Conservation (phyloP, 495 filamentous ascomycete species). For the Xylaria intraflava region DNA sequence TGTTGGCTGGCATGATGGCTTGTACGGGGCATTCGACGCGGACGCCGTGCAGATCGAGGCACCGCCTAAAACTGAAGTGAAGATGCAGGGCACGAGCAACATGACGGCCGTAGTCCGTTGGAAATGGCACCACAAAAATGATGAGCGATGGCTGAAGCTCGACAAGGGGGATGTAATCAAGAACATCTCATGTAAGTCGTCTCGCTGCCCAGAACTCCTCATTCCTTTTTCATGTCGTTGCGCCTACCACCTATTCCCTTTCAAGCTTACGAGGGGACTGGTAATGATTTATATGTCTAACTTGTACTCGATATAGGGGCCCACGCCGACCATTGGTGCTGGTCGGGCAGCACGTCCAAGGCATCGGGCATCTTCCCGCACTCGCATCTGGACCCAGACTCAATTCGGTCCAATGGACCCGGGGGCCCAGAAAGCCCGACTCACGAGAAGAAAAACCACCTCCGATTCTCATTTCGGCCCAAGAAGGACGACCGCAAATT, state of each 20-base stretch:
- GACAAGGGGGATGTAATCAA: slow-evolving; percentile 41
- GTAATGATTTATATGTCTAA: background rate
- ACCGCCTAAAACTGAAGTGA: slow-evolving; percentile 30
- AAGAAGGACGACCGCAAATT: slow-evolving; percentile 21
- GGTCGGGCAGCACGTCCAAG: slow-evolving; percentile 39
- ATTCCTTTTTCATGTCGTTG: background rate
- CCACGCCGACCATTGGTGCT: slow-evolving; percentile 43
- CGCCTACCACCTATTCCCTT: background rate
- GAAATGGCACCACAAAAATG: slow-evolving; percentile 40
- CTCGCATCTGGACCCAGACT: slow-evolving; percentile 31
- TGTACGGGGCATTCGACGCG: slow-evolving; percentile 34
- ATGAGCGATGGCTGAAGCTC: slow-evolving; percentile 41
- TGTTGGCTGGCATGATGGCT: slow-evolving; percentile 42
- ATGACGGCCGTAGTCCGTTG: slow-evolving; percentile 36
- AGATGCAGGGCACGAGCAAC: slow-evolving; percentile 30
- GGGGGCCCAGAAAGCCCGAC: slow-evolving; percentile 24
- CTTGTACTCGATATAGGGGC: slow-evolving; percentile 16
- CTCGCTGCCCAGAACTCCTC: background rate
- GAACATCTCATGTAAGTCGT: slow-evolving; percentile 40
- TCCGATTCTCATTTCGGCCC: slow-evolving; percentile 23
- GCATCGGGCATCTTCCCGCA: slow-evolving; percentile 44
- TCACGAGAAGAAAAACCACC: slow-evolving; percentile 25
- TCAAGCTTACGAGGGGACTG: too few species aligned
- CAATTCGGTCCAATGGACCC: slow-evolving; percentile 21
- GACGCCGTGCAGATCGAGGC: slow-evolving; percentile 32